Percentiles rank a stretch among this genome's conserved stretches.
Conservation (phyloP, 331 rosid species). For the Stylosanthes scabra region DNA sequence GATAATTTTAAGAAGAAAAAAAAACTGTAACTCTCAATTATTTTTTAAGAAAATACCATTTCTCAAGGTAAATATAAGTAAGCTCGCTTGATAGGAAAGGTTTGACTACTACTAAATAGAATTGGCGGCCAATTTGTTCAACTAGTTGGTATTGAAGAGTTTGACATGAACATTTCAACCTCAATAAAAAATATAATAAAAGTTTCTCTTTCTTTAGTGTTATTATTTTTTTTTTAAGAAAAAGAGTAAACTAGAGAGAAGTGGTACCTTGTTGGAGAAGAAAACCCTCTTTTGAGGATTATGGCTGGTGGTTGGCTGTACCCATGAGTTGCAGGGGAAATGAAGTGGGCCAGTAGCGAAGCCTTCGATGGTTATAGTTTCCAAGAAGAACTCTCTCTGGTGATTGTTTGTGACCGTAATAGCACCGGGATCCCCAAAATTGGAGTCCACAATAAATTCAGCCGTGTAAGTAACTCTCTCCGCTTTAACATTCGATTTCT, state of each 20-base stretch:
- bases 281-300: slow-evolving; percentile 70
- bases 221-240: too few relatives aligned
- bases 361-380: slow-evolving; percentile 75
- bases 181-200: background rate
- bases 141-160: slow-evolving; percentile 21
- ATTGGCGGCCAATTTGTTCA: background rate
- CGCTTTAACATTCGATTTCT: slow-evolving; percentile 63
- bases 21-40: background rate
- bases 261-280: slow-evolving; percentile 61
- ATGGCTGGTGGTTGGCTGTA: slow-evolving; percentile 65
- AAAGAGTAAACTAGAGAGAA: too few relatives aligned
- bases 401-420: slow-evolving; percentile 73
- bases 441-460: slow-evolving; percentile 71
- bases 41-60: too few relatives aligned
- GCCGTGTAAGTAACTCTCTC: slow-evolving; percentile 79
- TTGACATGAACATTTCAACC: slow-evolving; percentile 23
- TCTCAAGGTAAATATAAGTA: background rate
- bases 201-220: too few relatives aligned
- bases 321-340: slow-evolving; percentile 92
- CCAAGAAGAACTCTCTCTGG: slow-evolving; percentile 77
- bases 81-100: background rate
- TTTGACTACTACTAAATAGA: background rate
- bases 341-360: slow-evolving; percentile 77
- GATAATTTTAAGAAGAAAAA: too few relatives aligned
- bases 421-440: slow-evolving; percentile 86